Percentiles rank a stretch among this genome's conserved stretches.
Evolutionary conservation across 164 flowering plant species (phyloP).

Genomic region (Stephania yunnanensis): DNA sequence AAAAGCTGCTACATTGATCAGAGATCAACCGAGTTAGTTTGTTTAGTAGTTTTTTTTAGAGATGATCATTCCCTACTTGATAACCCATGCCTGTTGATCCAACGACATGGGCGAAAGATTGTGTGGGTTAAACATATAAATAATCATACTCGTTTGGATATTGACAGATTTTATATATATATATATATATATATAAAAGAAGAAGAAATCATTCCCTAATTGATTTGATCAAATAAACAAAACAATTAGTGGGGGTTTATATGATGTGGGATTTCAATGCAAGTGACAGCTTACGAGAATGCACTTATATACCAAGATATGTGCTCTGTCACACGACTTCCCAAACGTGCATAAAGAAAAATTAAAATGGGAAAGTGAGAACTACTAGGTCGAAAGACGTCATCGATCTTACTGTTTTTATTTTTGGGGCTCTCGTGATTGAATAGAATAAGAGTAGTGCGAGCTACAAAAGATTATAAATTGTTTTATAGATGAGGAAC

Average conservation of each 20-base stretch:
- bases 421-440: background rate
- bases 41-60: too few species aligned
- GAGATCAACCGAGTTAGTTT: too few species aligned
- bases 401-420: background rate
- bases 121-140: too few species aligned
- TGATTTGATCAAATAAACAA: too few species aligned
- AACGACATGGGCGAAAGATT: too few species aligned
- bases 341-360: background rate
- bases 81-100: too few species aligned
- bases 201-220: too few species aligned
- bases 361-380: background rate
- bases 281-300: background rate
- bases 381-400: background rate
- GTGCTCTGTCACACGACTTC: background rate
- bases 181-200: too few species aligned
- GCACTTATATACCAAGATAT: background rate
- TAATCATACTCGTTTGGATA: too few species aligned
- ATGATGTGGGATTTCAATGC: background rate
- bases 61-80: background rate
- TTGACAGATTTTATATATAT: too few species aligned
- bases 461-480: background rate
- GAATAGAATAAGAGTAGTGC: background rate
- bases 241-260: background rate
- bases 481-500: background rate
- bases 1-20: too few species aligned